Percentiles rank a stretch among this genome's conserved stretches.
Evolutionary conservation across 108 stramenopile species (phyloP).

Genomic region (Skeletonema grethae): DNA sequence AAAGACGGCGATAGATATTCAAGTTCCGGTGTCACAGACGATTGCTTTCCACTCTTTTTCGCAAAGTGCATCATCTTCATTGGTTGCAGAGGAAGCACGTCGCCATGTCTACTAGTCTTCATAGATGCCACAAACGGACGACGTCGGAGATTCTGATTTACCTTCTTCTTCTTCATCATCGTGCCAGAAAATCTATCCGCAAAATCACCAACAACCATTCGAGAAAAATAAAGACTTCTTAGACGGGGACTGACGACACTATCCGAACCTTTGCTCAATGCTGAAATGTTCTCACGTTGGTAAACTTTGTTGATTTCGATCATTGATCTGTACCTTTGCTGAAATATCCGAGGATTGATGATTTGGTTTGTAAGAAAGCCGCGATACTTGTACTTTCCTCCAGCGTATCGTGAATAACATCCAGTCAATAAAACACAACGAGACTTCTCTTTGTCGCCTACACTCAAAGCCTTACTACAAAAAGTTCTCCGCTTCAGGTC

Average conservation of each 20-base stretch:
- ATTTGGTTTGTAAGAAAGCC: constrained; percentile 46
- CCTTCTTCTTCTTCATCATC: constrained; percentile 3
- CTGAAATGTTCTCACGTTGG: constrained; percentile 5
- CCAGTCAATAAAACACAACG: constrained; percentile 28
- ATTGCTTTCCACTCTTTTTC: neutral
- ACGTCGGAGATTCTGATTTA: constrained; percentile 2
- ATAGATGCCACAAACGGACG: constrained; percentile 20
- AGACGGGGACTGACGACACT: neutral
- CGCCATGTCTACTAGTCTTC: constrained; percentile 25
- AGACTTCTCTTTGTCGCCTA: constrained; percentile 10
- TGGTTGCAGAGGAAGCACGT: constrained; percentile 11
- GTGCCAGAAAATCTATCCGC: constrained; percentile 10
- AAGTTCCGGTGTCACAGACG: neutral
- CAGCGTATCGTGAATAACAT: constrained; percentile 19
- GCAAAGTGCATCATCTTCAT: neutral
- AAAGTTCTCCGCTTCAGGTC: constrained; percentile 13
- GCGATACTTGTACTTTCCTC: constrained; percentile 17
- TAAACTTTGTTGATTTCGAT: constrained; percentile 19
- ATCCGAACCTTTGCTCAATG: neutral
- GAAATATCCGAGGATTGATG: constrained; percentile 22
- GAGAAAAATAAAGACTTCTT: constrained; percentile 12
- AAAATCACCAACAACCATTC: constrained; percentile 3
- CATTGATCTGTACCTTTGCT: constrained; percentile 31
- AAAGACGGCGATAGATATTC: constrained; percentile 10
- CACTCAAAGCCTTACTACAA: constrained; percentile 22